phyloP scores from a whole-genome alignment of 108 stramenopile genomes.

The Parietichytrium sp. region DNA sequence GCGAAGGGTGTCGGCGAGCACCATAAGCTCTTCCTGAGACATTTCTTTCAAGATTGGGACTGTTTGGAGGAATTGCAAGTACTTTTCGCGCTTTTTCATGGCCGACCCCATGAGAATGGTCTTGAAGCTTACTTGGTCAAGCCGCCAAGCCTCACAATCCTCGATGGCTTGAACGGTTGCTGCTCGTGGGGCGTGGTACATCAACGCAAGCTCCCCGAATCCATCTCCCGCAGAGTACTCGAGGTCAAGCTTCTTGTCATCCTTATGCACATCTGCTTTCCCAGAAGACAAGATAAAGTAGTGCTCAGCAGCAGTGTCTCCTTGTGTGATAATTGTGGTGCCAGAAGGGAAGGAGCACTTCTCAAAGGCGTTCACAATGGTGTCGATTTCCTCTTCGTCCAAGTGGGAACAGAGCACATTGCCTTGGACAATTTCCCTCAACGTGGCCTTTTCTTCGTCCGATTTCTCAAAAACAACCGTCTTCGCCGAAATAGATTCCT shows the following conservation, averaged over 20 bases:
- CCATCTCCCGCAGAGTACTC: conserved; percentile 37
- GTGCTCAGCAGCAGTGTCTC: conserved; percentile 1
- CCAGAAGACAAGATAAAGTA: conserved; percentile 1
- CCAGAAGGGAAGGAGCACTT: background rate
- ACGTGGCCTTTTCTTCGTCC: conserved; percentile 55
- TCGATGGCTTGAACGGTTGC: conserved; percentile 65
- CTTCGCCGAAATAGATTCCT: background rate
- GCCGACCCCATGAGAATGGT: conserved; percentile 19
- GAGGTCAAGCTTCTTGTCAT: background rate
- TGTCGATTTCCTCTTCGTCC: background rate
- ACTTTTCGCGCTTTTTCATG: conserved; percentile 7
- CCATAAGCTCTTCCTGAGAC: background rate
- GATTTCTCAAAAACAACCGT: conserved; percentile 54
- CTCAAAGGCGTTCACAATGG: background rate
- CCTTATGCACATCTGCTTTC: background rate
- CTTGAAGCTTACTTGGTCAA: conserved; percentile 42
- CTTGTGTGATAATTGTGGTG: conserved; percentile 1
- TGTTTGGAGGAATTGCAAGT: background rate
- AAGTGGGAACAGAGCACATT: conserved; percentile 62
- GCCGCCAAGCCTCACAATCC: conserved; percentile 43
- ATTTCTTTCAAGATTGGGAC: conserved; percentile 28
- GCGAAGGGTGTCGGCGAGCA: conserved; percentile 45
- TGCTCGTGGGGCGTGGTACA: conserved; percentile 85
- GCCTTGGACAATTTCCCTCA: conserved; percentile 58
- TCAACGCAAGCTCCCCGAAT: conserved; percentile 88